Evolutionary conservation across 352 stramenopile species (phyloP).

Genomic region (Globisporangium emineosum): DNA sequence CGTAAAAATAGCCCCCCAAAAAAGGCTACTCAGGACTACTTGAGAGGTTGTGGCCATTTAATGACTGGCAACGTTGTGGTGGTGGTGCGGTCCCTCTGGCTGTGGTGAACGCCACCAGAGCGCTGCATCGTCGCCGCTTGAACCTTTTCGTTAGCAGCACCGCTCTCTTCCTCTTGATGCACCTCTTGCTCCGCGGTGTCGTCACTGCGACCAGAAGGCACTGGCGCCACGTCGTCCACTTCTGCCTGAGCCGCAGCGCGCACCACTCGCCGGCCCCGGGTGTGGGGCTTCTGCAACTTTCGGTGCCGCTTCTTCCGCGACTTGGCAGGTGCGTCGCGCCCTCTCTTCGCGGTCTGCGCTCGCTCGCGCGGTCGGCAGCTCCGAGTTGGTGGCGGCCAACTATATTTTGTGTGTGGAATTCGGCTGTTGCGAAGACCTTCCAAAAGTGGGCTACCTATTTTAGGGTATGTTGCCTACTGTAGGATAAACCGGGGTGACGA

Average conservation of each 20-base stretch:
- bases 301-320: not conserved
- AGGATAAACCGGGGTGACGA: too few species aligned
- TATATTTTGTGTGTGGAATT: too few species aligned
- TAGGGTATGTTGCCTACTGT: too few species aligned
- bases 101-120: too few species aligned
- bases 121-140: not conserved
- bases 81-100: too few species aligned
- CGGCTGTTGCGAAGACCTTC: too few species aligned
- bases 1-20: constrained; percentile 8
- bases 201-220: not conserved
- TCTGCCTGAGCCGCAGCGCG: not conserved
- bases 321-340: too few species aligned
- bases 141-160: not conserved
- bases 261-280: too few species aligned
- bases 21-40: not conserved
- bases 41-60: not conserved
- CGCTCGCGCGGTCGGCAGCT: not conserved
- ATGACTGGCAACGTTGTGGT: not conserved
- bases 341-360: not conserved
- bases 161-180: not conserved
- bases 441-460: too few species aligned
- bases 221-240: not conserved
- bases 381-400: too few species aligned
- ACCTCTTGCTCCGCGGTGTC: not conserved
- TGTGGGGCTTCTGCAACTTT: not conserved